Evolutionary conservation across 139 green algal species (phyloP), one percentile per base, ranked within the genome.

Genomic region (Eudorina sp.): DNA sequence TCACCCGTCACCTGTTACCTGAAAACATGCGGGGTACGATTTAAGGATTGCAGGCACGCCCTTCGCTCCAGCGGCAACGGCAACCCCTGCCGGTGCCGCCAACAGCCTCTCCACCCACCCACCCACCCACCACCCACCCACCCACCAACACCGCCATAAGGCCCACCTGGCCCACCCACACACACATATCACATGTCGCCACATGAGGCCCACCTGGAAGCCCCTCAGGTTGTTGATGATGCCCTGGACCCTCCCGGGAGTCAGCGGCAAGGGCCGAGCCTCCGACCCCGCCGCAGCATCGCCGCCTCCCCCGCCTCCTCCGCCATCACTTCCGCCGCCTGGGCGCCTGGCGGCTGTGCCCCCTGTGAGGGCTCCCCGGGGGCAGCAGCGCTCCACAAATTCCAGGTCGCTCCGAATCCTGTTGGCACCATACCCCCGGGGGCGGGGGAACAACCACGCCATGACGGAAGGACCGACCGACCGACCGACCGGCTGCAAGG

Each of bases 141-240:
- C n/a, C n/a, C n/a, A n/a, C n/a, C n/a, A n/a, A n/a, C n/a, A n/a
- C n/a, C n/a, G n/a, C n/a, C n/a, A n/a, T n/a, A n/a, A n/a, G n/a
- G n/a, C n/a, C n/a, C n/a, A n/a, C n/a, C n/a, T n/a, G n/a, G n/a
- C n/a, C n/a, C n/a, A n/a, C n/a, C n/a, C n/a, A n/a, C n/a, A n/a
- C n/a, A n/a, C n/a, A n/a, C n/a, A n/a, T n/a, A n/a, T n/a, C n/a
- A n/a, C n/a, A n/a, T n/a, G n/a, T n/a, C n/a, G n/a, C n/a, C n/a
- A 2, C 46, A 46, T 16, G 4, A 48, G 29, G 18, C 81, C 1
- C 34, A 87, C 81, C 81, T 87, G 88, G 58, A 91, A 88, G 79
- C 88, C 79, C 4, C 79, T 43, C 53, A 91, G 80, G 88, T 88
- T 91, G 80, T 88, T 91, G 41, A 83, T 60, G 14, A 90, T 82